A percentile compares a stretch with the other conserved stretches of the same genome.
These are phyloP conservation scores for Hirsutella rhossiliensis DNA, from an alignment of 2,329 filamentous ascomycete genomes.

Conservation along the genomic window DNA sequence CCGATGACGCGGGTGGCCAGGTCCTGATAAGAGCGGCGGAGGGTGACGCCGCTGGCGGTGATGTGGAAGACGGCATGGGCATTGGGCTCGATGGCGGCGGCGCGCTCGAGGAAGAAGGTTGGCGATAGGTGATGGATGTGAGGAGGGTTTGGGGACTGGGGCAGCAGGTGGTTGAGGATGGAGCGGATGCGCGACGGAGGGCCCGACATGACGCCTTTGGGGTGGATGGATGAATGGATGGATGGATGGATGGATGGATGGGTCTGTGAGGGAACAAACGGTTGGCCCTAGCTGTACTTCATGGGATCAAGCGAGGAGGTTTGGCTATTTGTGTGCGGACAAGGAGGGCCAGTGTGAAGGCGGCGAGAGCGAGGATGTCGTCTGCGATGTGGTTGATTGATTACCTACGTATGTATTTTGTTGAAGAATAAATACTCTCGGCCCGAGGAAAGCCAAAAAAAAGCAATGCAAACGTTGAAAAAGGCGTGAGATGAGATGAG, in stretches of 20 bases:
- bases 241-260: background rate
- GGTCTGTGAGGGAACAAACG: background rate
- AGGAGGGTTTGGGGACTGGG: constrained; percentile 28
- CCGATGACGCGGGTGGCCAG: constrained; percentile 79
- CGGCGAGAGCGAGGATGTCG: too few relatives aligned
- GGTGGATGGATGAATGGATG: background rate
- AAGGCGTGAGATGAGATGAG: too few relatives aligned
- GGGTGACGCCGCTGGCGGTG: constrained; percentile 60
- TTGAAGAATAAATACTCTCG: too few relatives aligned
- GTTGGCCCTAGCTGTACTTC: background rate
- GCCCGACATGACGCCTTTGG: constrained; percentile 43
- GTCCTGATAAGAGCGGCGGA: constrained; percentile 69
- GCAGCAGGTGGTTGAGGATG: constrained; percentile 39
- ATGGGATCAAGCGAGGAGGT: too few relatives aligned
- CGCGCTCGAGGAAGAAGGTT: constrained; percentile 75
- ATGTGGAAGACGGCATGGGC: constrained; percentile 77
- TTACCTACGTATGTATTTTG: too few relatives aligned
- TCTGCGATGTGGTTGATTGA: too few relatives aligned
- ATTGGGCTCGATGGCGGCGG: constrained; percentile 77
- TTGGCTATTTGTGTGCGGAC: too few relatives aligned
- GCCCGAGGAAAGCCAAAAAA: too few relatives aligned
- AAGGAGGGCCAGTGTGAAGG: too few relatives aligned
- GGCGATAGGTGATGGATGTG: constrained; percentile 74
- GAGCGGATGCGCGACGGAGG: constrained; percentile 48
- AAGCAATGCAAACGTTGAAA: too few relatives aligned